Base-by-base conservation (phyloP, 768 basidiomycete species). In the Kwoniella sp. region DNA sequence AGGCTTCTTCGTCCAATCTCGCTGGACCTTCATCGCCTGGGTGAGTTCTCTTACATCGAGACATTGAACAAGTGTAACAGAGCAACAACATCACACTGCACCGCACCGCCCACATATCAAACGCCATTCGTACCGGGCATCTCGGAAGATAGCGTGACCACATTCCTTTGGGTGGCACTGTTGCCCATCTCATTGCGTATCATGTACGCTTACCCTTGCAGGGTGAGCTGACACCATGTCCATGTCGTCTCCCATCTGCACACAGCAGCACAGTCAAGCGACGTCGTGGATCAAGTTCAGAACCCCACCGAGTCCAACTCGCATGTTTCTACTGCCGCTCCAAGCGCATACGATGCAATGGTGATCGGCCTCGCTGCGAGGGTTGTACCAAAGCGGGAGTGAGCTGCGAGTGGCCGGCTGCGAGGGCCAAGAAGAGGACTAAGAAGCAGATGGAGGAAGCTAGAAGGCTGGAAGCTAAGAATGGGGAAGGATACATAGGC, bases 381-480 rank as follows among this genome's bases (percentile, higher is more conserved):
- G 74, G 61, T 25, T 76, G 74, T 54, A 47, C 30, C 9, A 75
- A 74, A 53, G 68, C 73, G 21, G 57, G 63, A 13, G 68, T 72
- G n/a, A 52, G 33, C 21, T 79, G 78, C 56, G 71, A 72, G 47
- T 79, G 74, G 73, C 78, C 78, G 1, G 58, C 63, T 12, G 74
- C 69, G 17, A 59, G 78, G 36, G 64, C 70, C 25, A 68, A 70
- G 52, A 79, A 79, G 61, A 63, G 78, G 37, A 79, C 74, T 7
- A 56, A 72, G 33, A 72, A 68, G 56, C 76, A 79, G 65, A 79
- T 79, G 78, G 71, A 76, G 51, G 74, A 72, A 46, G 77, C 76
- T 15, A 68, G 69, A 24, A 27, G 55, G 27, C 52, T 54, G 15
- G 71, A 70, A 50, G 22, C 50, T 27, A 40, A 49, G 21, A 37